Evolutionary conservation across 2,329 filamentous ascomycete species (phyloP), one percentile per base, ranked within the genome.

Genomic region (Thielaviopsis musarum): DNA sequence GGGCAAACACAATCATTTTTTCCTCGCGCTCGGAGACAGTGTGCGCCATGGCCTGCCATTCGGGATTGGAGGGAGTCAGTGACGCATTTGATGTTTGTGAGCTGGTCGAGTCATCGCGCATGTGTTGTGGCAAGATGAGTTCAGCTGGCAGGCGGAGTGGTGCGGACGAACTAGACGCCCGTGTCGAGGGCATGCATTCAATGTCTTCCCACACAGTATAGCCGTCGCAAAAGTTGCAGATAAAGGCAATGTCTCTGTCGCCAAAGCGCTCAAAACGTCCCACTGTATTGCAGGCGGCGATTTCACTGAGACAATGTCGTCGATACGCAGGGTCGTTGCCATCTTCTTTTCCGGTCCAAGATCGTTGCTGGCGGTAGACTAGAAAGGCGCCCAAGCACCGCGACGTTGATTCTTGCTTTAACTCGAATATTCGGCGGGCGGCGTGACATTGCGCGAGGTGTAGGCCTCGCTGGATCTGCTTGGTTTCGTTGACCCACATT

Each of bases 171-270:
- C 5, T 45, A n/a, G 15, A 45, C 15, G 38, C 38, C 38, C 38
- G 38, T 59, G 70, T 68, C 1, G 75, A 75, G 5, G 79, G 79
- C 69, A 82, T 76, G 55, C 69, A 70, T 63, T 74, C 72, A 34
- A 82, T 64, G 65, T 83, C 77, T 60, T 78, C 73, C 80, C 80
- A 82, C 22, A 82, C 69, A 24, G 82, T 69, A 65, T 79, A 78
- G 1, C 80, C 80, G 65, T 82, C 79, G 69, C 80, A 82, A 65
- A 77, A 82, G 68, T 83, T 78, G 69, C 80, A 83, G 7, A 80
- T 71, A 64, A 82, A 82, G 7, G 75, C 78, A 54, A 81, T 72
- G 62, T 81, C 78, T 48, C 68, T 66, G 34, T 80, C 75, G 51
- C 74, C 77, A 57, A 81, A 75, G 15, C 78, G 73, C 68, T 80